A percentile compares a stretch with the other conserved stretches of the same genome.
These are phyloP conservation scores for Primulina huaijiensis DNA, from an alignment of 257 asterid species.

Conservation along the genomic window DNA sequence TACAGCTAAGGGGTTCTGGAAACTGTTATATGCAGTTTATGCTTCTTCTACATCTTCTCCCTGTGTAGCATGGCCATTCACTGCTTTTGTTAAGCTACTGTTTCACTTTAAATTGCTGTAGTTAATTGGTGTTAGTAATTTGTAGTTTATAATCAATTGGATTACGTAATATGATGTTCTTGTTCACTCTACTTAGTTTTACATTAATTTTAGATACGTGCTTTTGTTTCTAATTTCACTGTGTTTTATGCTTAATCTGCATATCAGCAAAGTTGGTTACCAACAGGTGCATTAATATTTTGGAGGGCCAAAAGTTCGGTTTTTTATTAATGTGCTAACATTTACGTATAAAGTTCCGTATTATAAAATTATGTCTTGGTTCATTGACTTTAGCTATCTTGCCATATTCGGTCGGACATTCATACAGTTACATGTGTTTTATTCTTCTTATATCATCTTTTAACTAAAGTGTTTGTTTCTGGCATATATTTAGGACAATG, in stretches of 20 bases:
- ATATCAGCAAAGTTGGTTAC: background rate
- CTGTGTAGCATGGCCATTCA: no score
- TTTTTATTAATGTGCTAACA: background rate
- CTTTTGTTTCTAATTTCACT: background rate
- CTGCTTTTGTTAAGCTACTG: background rate
- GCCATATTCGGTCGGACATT: background rate
- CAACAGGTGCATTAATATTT: background rate
- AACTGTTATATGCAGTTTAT: background rate
- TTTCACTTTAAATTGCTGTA: background rate
- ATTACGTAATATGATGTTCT: background rate
- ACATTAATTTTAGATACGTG: background rate
- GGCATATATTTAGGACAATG: slow-evolving; percentile 52
- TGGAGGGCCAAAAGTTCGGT: background rate
- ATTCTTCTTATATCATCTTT: background rate
- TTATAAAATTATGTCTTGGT: background rate
- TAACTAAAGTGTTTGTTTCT: slow-evolving; percentile 4
- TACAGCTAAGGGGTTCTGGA: background rate
- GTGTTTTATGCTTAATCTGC: background rate
- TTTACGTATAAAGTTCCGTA: background rate
- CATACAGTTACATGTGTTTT: background rate
- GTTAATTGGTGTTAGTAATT: background rate
- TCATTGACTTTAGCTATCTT: background rate
- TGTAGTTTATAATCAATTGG: background rate
- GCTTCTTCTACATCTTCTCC: no score
- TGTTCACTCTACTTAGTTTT: slow-evolving; percentile 2